Conservation (phyloP, 2,329 filamentous ascomycete genomes). For the Fusarium veterinarium region DNA sequence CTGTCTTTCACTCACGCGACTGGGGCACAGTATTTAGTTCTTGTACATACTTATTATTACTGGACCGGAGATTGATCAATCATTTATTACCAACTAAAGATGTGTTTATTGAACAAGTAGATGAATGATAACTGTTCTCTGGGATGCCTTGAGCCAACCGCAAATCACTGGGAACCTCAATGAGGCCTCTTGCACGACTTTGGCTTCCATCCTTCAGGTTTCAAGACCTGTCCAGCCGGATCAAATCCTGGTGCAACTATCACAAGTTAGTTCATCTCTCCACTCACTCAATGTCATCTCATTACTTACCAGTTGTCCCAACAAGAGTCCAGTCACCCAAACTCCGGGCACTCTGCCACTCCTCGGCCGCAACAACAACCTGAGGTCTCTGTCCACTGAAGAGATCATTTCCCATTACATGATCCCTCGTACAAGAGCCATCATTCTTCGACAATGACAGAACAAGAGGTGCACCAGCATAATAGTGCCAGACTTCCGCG, state of each 20-base stretch:
- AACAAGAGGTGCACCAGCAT: constrained; percentile 62
- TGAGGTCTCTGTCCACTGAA: constrained; percentile 20
- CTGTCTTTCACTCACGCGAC: accelerated
- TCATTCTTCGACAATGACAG: constrained; percentile 59
- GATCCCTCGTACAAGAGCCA: constrained; percentile 44
- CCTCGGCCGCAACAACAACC: constrained; percentile 1
- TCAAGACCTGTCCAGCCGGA: constrained; percentile 2
- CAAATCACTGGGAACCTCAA: too few species aligned
- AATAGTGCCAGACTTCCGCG: constrained; percentile 65
- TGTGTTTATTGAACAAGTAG: accelerated
- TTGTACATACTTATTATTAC: neutral
- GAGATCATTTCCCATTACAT: constrained; percentile 13
- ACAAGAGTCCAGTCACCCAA: constrained; percentile 29
- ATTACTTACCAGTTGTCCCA: constrained; percentile 22
- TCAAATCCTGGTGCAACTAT: constrained; percentile 29
- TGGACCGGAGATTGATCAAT: neutral
- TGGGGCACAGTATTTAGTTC: neutral
- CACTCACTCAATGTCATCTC: accelerated
- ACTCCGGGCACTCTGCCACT: constrained; percentile 24
- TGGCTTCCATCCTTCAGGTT: constrained; percentile 27
- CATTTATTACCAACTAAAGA: neutral
- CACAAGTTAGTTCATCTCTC: neutral
- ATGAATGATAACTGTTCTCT: accelerated
- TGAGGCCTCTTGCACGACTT: constrained; percentile 1
- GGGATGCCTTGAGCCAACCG: accelerated